Percentiles rank a stretch among this genome's conserved stretches.
phyloP scores from a whole-genome alignment of 2,329 filamentous ascomycete species.

The Claviceps pusilla region DNA sequence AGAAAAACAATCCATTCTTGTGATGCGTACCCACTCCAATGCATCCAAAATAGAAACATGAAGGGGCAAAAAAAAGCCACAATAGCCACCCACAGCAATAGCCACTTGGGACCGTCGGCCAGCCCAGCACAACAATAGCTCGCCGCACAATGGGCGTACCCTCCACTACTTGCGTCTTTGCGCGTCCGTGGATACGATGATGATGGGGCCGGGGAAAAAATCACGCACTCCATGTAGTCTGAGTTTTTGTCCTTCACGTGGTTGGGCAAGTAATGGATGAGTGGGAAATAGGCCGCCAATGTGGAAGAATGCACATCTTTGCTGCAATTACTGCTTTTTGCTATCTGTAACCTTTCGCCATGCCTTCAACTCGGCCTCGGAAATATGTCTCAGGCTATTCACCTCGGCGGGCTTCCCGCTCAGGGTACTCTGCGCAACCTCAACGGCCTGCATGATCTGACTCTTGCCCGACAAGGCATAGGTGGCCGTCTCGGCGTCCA shows the following conservation, averaged over 20 bases:
- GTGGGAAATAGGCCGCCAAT: too few relatives aligned
- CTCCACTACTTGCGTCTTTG: not conserved
- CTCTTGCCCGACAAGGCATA: constrained; percentile 54
- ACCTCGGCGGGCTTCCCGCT: constrained; percentile 57
- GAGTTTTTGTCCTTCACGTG: too few relatives aligned
- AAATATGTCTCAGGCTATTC: constrained; percentile 64
- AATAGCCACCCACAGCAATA: not conserved
- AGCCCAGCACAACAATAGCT: not conserved
- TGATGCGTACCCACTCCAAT: too few relatives aligned
- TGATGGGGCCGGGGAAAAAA: not conserved
- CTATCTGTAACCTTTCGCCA: constrained; percentile 25
- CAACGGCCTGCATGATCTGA: constrained; percentile 46
- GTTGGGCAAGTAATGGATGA: too few relatives aligned
- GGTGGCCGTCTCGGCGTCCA: constrained; percentile 56
- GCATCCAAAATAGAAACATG: not conserved
- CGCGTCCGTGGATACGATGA: not conserved
- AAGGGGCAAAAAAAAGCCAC: not conserved
- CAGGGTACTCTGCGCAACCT: constrained; percentile 61
- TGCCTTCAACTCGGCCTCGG: constrained; percentile 46
- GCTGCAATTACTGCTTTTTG: not conserved
- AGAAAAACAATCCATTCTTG: too few relatives aligned
- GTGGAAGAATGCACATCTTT: too few relatives aligned
- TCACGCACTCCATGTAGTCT: too few relatives aligned
- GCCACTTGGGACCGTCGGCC: not conserved
- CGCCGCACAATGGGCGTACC: not conserved